Evolutionary conservation across 2,329 filamentous ascomycete genomes (phyloP).

Genomic region (Talaromyces atroroseus): DNA sequence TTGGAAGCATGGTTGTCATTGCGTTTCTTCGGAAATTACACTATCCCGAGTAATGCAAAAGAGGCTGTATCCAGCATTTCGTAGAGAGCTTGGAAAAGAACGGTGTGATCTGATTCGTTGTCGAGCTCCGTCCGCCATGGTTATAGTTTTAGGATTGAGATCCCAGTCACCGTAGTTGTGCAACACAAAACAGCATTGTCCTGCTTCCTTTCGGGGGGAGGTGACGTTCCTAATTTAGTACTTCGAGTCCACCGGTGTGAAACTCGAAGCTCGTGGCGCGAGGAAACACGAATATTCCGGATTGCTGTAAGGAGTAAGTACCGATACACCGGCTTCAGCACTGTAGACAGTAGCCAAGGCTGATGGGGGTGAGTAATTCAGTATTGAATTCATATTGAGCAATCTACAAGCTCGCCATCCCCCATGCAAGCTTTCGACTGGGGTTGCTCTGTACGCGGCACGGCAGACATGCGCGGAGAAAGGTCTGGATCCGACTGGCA

Average conservation of each 20-base stretch:
- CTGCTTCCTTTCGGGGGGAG: background rate
- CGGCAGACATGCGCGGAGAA: background rate
- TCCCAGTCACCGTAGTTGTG: background rate
- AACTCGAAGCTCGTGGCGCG: background rate
- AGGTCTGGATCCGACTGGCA: background rate
- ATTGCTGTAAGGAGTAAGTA: background rate
- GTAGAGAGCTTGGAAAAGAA: background rate
- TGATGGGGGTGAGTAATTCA: background rate
- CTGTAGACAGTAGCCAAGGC: background rate
- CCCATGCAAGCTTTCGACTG: background rate
- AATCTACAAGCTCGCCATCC: background rate
- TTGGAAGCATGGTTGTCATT: background rate
- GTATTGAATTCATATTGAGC: too few species aligned
- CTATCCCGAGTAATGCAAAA: background rate
- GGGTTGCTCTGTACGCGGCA: background rate
- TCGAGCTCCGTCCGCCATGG: background rate
- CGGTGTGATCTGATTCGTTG: background rate
- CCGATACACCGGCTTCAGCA: background rate
- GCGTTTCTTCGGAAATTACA: background rate
- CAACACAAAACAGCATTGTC: background rate
- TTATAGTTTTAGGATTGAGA: background rate
- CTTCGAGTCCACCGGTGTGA: conserved; percentile 4
- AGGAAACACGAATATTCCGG: background rate
- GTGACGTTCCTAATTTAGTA: conserved; percentile 2
- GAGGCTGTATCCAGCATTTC: background rate